Evolutionary conservation across 257 asterid genomes (phyloP).

Genomic region (Fraxinus cuspidata): DNA sequence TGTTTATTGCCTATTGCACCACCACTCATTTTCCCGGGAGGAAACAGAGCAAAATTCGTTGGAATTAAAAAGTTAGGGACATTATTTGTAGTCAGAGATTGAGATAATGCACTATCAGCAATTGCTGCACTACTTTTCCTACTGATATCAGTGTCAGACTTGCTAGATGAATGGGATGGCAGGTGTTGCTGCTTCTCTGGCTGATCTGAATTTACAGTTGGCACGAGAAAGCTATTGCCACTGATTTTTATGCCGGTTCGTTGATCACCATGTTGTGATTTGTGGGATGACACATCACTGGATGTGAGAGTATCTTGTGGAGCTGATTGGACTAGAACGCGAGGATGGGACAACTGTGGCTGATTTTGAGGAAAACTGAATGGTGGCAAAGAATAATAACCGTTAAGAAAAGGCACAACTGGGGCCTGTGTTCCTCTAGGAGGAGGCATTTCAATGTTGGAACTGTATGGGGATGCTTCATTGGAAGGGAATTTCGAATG

Average conservation of each 20-base stretch:
- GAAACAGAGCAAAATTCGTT: conserved; percentile 32
- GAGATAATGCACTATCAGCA: conserved; percentile 29
- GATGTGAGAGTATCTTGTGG: conserved; percentile 30
- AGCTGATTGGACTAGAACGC: conserved; percentile 26
- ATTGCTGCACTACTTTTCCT: conserved; percentile 22
- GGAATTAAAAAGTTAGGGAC: conserved; percentile 19
- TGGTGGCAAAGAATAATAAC: conserved; percentile 37
- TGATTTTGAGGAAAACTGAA: conserved; percentile 35
- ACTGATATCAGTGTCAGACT: conserved; percentile 21
- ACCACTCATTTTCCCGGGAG: conserved; percentile 22
- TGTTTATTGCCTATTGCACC: conserved; percentile 29
- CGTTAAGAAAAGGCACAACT: conserved; percentile 33
- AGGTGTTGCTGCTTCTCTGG: conserved; percentile 29
- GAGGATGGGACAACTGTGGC: conserved; percentile 33
- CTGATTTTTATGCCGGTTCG: conserved; percentile 20
- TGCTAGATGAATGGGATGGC: conserved; percentile 30
- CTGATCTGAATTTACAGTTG: conserved; percentile 17
- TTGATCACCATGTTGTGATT: conserved; percentile 28
- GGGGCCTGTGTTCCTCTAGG: conserved; percentile 31
- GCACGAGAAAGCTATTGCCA: conserved; percentile 26
- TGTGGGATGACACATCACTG: conserved; percentile 35
- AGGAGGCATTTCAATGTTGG: conserved; percentile 37
- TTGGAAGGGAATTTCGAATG: conserved; percentile 32
- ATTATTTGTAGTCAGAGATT: conserved; percentile 28
- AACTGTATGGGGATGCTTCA: conserved; percentile 37